Evolutionary conservation across 805 yeast species (phyloP).

Genomic region (Cephaloascus fragrans): DNA sequence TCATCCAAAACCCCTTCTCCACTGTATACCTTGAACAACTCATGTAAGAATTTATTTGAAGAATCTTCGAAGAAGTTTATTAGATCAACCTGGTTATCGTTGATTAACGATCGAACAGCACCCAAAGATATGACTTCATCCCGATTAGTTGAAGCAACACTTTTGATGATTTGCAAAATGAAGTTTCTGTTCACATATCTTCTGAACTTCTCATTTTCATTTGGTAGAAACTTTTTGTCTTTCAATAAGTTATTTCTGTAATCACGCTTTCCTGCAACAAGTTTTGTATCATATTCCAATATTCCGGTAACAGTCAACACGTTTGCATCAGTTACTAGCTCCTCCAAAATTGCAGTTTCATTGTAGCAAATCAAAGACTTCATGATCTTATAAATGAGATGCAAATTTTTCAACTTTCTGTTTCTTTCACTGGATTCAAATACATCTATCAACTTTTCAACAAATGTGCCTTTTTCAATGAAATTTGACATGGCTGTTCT

Average conservation of each 20-base stretch:
- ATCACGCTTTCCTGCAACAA: slow-evolving; percentile 72
- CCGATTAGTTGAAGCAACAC: slow-evolving; percentile 65
- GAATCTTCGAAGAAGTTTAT: slow-evolving; percentile 47
- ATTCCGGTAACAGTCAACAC: slow-evolving; percentile 64
- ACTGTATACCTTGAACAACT: slow-evolving; percentile 49
- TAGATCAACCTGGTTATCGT: slow-evolving; percentile 58
- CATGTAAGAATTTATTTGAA: slow-evolving; percentile 37
- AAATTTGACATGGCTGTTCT: slow-evolving; percentile 49
- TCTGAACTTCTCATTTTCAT: slow-evolving; percentile 38
- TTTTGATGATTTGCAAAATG: slow-evolving; percentile 71
- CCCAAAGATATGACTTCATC: too few relatives aligned
- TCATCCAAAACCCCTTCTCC: slow-evolving; percentile 3
- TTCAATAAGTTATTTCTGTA: slow-evolving; percentile 46
- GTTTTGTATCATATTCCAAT: slow-evolving; percentile 72
- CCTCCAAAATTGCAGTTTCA: slow-evolving; percentile 52
- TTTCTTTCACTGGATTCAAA: slow-evolving; percentile 49
- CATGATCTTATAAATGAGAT: slow-evolving; percentile 60
- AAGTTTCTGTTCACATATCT: slow-evolving; percentile 64
- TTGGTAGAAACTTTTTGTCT: slow-evolving; percentile 66
- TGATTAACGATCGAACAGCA: slow-evolving; percentile 64
- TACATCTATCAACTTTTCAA: slow-evolving; percentile 37
- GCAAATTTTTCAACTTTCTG: slow-evolving; percentile 45
- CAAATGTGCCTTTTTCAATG: slow-evolving; percentile 43
- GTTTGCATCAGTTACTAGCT: slow-evolving; percentile 41
- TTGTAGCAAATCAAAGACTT: slow-evolving; percentile 66